A percentile compares a stretch with the other conserved stretches of the same genome.
phyloP scores from a whole-genome alignment of 139 green algal species.

The Closterium sp. region DNA sequence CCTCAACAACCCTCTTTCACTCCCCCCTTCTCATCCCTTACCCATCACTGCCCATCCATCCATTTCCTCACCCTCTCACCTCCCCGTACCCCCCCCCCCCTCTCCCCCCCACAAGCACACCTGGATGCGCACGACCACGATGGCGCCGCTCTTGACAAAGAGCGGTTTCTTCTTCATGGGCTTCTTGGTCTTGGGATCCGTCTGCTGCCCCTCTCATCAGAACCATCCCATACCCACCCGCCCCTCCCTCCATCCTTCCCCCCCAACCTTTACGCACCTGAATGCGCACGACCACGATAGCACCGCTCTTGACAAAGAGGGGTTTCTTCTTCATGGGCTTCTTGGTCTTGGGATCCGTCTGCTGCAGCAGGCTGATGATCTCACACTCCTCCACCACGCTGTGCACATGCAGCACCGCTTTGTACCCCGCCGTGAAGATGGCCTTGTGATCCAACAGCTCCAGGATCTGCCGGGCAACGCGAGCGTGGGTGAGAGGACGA shows the following conservation, averaged over 20 bases:
- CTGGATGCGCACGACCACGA: constrained; percentile 54
- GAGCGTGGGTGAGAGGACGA: neutral
- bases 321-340: constrained; percentile 61
- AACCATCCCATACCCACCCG: too few relatives aligned
- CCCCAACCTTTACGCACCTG: constrained; percentile 4
- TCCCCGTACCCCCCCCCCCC: too few relatives aligned
- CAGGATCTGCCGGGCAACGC: constrained; percentile 53
- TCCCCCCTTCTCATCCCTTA: too few relatives aligned
- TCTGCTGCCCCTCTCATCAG: too few relatives aligned
- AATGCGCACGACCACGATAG: constrained; percentile 55
- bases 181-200: constrained; percentile 62
- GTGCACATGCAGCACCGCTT: constrained; percentile 62
- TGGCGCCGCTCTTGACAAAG: constrained; percentile 56
- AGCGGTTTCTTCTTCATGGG: constrained; percentile 56
- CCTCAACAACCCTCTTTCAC: too few relatives aligned
- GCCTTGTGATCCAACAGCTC: constrained; percentile 92
- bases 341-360: constrained; percentile 66
- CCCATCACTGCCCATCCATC: too few relatives aligned
- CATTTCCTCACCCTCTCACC: too few relatives aligned
- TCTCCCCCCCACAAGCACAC: neutral
- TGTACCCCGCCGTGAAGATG: constrained; percentile 90
- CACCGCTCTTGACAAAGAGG: constrained; percentile 59
- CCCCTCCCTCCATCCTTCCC: too few relatives aligned
- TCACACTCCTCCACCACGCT: constrained; percentile 88
- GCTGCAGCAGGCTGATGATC: constrained; percentile 73